A percentile compares a stretch with the other conserved stretches of the same genome.
Evolutionary conservation across 1,139 yeast species (phyloP).

Genomic region (Geotrichum bryndzae): DNA sequence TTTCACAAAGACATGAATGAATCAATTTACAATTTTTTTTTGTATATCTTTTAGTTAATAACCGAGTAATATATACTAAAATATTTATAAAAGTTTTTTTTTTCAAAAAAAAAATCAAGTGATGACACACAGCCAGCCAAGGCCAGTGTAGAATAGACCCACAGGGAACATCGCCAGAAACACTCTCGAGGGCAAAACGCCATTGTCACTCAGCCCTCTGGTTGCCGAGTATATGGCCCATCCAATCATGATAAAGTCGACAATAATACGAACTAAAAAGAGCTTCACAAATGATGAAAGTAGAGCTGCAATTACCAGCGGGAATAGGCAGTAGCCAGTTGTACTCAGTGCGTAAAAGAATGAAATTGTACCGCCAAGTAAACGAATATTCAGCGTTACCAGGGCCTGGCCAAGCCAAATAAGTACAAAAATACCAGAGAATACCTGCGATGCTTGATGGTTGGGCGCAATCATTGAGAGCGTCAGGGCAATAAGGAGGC

Average conservation of each 20-base stretch:
- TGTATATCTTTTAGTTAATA: not conserved
- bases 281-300: slow-evolving; percentile 52
- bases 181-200: slow-evolving; percentile 63
- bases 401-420: slow-evolving; percentile 53
- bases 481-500: slow-evolving; percentile 54
- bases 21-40: not conserved
- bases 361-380: slow-evolving; percentile 66
- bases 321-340: slow-evolving; percentile 76
- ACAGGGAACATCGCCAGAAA: slow-evolving; percentile 74
- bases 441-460: slow-evolving; percentile 43
- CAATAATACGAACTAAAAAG: slow-evolving; percentile 50
- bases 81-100: slow-evolving; percentile 7
- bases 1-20: not conserved
- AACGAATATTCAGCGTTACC: slow-evolving; percentile 61
- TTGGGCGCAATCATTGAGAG: slow-evolving; percentile 41
- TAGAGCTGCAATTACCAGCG: slow-evolving; percentile 60
- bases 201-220: slow-evolving; percentile 59
- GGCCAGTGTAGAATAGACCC: slow-evolving; percentile 62
- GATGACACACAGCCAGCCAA: slow-evolving; percentile 75
- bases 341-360: slow-evolving; percentile 78
- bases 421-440: slow-evolving; percentile 57
- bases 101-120: slow-evolving; percentile 37
- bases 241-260: slow-evolving; percentile 48
- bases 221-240: slow-evolving; percentile 76
- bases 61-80: not conserved